phyloP scores from a whole-genome alignment of 176 grass and related monocot species.

The Carex parvula region DNA sequence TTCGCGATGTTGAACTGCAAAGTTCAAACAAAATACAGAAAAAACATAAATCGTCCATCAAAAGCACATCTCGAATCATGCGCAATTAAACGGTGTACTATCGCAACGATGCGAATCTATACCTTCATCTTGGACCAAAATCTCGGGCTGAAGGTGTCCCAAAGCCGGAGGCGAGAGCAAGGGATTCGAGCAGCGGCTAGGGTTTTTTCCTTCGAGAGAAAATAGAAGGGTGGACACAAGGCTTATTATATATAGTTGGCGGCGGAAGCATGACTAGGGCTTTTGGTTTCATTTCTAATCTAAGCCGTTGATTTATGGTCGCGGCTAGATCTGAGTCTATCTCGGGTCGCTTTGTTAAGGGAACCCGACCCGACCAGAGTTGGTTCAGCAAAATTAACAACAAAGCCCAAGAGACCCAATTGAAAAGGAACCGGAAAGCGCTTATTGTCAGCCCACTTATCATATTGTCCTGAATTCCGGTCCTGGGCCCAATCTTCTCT shows the following conservation, averaged over 20 bases:
- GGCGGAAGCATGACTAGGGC: background rate
- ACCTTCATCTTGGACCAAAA: constrained; percentile 50
- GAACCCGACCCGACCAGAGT: background rate
- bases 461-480: too few relatives aligned
- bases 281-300: background rate
- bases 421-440: too few relatives aligned
- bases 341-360: background rate
- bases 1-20: constrained; percentile 89
- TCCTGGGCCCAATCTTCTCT: too few relatives aligned
- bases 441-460: too few relatives aligned
- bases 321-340: background rate
- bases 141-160: background rate
- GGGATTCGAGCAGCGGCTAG: constrained; percentile 34
- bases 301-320: background rate
- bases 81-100: background rate
- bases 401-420: too few relatives aligned
- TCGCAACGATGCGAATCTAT: background rate
- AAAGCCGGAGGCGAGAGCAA: background rate
- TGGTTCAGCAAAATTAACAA: background rate
- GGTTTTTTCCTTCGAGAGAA: constrained; percentile 40
- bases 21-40: background rate
- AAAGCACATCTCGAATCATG: background rate
- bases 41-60: background rate
- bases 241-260: constrained; percentile 20
- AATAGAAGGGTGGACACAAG: background rate